Evolutionary conservation across 805 yeast species (phyloP), one percentile per base, ranked within the genome.

Genomic region (Citeromyces nyonsensis): DNA sequence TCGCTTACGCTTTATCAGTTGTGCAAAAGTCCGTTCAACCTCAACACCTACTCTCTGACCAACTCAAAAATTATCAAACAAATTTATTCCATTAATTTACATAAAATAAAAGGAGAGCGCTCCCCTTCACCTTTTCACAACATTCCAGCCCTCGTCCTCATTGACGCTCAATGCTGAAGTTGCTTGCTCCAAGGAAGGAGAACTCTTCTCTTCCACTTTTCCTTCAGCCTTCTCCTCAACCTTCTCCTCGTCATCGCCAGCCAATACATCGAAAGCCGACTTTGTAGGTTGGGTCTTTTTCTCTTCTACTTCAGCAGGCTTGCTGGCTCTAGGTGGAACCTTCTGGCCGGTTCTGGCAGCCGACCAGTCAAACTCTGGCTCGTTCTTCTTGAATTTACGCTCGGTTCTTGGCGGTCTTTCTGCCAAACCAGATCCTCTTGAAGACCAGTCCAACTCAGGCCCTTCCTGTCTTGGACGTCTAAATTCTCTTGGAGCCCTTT

Each of bases 401-500:
- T 38, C 25, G 38, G 38, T 39, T 44, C 32, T 47, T 40, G 38
- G 47, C 33, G 51, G 37, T 8, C 38, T 38, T 44, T 54, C 31
- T 26, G 30, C 15, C 13, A 25, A 14, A 11, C 18, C 32, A 34
- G 60, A 49, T 25, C 48, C 46, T 47, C 72, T 57, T 30, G 63
- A 70, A 7, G 63, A 57, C 73, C 83, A 74, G 52, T 78, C 83
- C 34, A 73, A 54, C 24, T 70, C 69, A 30, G 71, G 69, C 44
- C 64, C 74, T 43, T 62, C 69, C 39, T 59, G 59, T 52, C 61
- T 57, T 41, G 52, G 57, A 40, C 51, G 46, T 35, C 45, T 39
- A 38, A 43, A 45, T 32, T 40, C 52, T 49, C 42, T 36, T 32
- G 40, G 38, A 39, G 47, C 57, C 36, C 54, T 43, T 35, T 52